phyloP scores from a whole-genome alignment of 2,329 filamentous ascomycete genomes.

The Samsoniella hepiali region DNA sequence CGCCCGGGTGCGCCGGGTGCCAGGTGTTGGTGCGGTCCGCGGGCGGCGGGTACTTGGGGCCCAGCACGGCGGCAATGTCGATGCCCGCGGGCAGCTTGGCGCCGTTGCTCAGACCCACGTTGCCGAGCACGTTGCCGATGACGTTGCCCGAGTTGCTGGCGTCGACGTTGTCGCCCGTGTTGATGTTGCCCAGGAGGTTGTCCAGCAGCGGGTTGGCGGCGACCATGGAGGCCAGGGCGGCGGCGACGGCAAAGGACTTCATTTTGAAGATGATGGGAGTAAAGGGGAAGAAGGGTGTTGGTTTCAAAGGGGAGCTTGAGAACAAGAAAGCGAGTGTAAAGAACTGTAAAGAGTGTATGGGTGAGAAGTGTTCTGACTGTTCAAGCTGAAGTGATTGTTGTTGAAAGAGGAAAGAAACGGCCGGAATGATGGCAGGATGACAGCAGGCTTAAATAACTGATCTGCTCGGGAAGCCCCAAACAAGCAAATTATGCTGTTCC shows the following conservation, averaged over 20 bases:
- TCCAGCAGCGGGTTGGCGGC: conserved; percentile 14
- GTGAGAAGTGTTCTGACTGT: conserved; percentile 18
- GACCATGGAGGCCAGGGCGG: conserved; percentile 19
- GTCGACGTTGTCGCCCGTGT: not conserved
- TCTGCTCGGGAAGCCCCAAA: not conserved
- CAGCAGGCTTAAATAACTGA: conserved; percentile 16
- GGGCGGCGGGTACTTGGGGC: conserved; percentile 26
- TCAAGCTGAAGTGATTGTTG: conserved; percentile 18
- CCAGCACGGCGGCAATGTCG: conserved; percentile 14
- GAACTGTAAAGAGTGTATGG: conserved; percentile 20
- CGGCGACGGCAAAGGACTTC: conserved; percentile 26
- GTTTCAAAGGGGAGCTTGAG: too few relatives aligned
- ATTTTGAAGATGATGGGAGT: conserved; percentile 25
- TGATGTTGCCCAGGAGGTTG: not conserved
- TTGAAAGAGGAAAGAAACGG: not conserved
- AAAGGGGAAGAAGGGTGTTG: conserved; percentile 14
- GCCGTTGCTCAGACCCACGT: conserved; percentile 7
- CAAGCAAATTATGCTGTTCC: not conserved
- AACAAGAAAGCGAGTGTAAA: conserved; percentile 11
- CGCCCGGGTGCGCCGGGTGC: conserved; percentile 36
- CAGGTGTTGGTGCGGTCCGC: conserved; percentile 31
- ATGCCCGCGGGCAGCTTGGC: conserved; percentile 17
- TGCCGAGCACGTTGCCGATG: not conserved
- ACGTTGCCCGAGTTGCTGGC: conserved; percentile 10
- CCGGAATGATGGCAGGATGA: not conserved